Conservation (phyloP, 768 basidiomycete species). For the Thelephora ganbajun region DNA sequence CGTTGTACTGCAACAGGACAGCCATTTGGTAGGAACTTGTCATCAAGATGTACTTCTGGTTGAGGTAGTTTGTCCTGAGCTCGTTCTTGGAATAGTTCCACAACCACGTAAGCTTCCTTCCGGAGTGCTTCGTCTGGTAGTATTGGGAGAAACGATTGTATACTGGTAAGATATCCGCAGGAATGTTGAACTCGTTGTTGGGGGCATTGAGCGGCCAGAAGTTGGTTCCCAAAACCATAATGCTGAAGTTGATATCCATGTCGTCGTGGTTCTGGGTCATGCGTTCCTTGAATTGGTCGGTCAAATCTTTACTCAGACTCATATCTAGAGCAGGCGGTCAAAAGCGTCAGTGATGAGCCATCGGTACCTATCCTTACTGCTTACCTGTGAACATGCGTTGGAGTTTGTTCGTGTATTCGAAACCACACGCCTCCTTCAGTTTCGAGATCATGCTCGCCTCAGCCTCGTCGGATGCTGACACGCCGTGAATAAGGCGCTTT, state of each 20-base stretch:
- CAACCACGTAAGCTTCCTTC: constrained; percentile 92
- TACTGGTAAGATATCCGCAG: constrained; percentile 71
- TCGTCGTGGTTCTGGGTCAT: constrained; percentile 81
- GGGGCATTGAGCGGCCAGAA: constrained; percentile 91
- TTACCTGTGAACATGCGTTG: constrained; percentile 93
- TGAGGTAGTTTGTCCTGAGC: constrained; percentile 81
- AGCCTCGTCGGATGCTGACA: constrained; percentile 90
- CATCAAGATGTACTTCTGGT: constrained; percentile 93
- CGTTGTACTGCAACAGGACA: constrained; percentile 89
- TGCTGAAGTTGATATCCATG: constrained; percentile 79
- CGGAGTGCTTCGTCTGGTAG: constrained; percentile 88
- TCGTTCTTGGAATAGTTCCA: constrained; percentile 99
- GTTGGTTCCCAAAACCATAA: constrained; percentile 90
- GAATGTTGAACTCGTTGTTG: constrained; percentile 76
- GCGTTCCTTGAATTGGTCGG: constrained; percentile 87
- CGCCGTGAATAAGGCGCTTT: constrained; percentile 80
- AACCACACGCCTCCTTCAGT: constrained; percentile 91
- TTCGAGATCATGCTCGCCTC: constrained; percentile 98
- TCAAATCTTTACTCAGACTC: constrained; percentile 88
- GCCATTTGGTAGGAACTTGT: constrained; percentile 93
- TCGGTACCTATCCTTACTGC: constrained; percentile 5
- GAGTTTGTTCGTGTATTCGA: constrained; percentile 92
- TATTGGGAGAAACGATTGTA: constrained; percentile 88
- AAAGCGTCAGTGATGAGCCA: background rate
- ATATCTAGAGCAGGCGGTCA: constrained; percentile 46